Conservation (phyloP, 23 red algal species). For the Chondrus crispus region DNA sequence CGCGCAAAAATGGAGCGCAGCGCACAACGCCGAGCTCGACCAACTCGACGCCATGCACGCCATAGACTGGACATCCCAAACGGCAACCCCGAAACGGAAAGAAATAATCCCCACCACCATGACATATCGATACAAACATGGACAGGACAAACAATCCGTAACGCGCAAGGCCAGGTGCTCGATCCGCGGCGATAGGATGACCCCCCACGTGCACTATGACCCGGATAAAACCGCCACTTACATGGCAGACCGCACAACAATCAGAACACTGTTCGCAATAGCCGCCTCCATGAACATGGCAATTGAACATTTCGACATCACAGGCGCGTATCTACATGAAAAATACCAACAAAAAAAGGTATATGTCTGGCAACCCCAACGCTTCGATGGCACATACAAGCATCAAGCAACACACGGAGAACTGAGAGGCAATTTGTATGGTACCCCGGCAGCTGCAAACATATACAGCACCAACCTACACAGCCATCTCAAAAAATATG, state of each 20-base stretch:
- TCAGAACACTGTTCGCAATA: not conserved
- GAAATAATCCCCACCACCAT: not conserved
- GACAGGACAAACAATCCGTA: not conserved
- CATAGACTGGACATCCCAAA: not conserved
- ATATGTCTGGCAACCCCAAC: not conserved
- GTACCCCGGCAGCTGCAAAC: not conserved
- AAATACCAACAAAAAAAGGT: not conserved
- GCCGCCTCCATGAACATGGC: not conserved
- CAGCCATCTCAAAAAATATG: not conserved
- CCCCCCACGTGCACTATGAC: not conserved
- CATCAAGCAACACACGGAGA: not conserved
- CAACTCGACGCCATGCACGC: not conserved
- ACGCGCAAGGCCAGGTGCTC: not conserved
- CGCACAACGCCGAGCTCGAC: not conserved
- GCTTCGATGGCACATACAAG: not conserved
- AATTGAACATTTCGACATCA: constrained; percentile 35
- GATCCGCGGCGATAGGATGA: not conserved
- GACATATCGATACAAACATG: not conserved
- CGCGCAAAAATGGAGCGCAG: not conserved
- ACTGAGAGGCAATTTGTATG: not conserved
- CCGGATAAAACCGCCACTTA: not conserved
- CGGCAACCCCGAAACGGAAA: not conserved
- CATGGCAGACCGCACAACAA: not conserved
- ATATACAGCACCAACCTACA: not conserved
- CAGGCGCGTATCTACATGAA: not conserved